A percentile compares a stretch with the other conserved stretches of the same genome.
Evolutionary conservation across 495 filamentous ascomycete genomes (phyloP).

Genomic region (Rhypophila decipiens): DNA sequence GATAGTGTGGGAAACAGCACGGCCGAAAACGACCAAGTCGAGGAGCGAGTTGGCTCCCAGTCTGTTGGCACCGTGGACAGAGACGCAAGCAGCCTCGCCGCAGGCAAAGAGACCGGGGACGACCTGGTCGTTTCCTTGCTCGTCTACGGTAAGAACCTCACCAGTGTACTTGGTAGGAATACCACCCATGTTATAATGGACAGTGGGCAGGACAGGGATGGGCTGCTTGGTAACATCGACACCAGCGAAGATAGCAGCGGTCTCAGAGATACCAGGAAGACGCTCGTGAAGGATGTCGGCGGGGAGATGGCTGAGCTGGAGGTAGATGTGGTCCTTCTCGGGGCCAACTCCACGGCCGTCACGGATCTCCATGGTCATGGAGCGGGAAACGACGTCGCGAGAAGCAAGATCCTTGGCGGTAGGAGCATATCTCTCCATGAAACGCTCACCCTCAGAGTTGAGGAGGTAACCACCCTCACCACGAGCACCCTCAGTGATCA

Average conservation of each 20-base stretch:
- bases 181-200: constrained; percentile 99
- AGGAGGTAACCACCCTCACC: constrained; percentile 97
- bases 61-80: constrained; percentile 95
- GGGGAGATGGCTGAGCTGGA: constrained; percentile 91
- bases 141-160: constrained; percentile 83
- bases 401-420: constrained; percentile 94
- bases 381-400: constrained; percentile 90
- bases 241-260: constrained; percentile 90
- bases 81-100: constrained; percentile 95
- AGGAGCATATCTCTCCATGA: constrained; percentile 98
- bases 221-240: constrained; percentile 95
- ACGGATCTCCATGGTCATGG: constrained; percentile 96
- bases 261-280: constrained; percentile 97
- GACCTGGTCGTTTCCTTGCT: constrained; percentile 80
- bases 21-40: constrained; percentile 93
- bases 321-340: constrained; percentile 96
- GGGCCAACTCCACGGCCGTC: constrained; percentile 93
- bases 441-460: constrained; percentile 94
- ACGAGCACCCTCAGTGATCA: constrained; percentile 97
- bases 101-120: constrained; percentile 94
- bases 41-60: constrained; percentile 96
- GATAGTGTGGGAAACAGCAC: constrained; percentile 92
- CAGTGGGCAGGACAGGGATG: constrained; percentile 92
- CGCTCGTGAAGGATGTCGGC: constrained; percentile 87
- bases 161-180: constrained; percentile 96